Evolutionary conservation across 495 filamentous ascomycete genomes (phyloP).

Genomic region (Penicillium riverlandense): DNA sequence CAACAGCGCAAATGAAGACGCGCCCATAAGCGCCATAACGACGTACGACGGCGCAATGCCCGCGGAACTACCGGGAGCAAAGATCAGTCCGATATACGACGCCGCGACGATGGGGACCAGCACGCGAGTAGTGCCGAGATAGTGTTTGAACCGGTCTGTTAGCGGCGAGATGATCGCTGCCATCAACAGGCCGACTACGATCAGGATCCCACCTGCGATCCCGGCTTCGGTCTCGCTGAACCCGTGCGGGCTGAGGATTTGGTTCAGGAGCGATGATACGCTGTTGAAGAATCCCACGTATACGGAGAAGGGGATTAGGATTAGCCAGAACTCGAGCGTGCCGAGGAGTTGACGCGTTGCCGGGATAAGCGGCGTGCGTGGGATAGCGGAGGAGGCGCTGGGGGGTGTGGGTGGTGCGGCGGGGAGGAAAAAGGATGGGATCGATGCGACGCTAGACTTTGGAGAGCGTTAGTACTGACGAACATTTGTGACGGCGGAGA

Average conservation of each 20-base stretch:
- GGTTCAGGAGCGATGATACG: conserved; percentile 80
- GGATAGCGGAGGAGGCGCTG: conserved; percentile 41
- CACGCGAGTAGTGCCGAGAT: conserved; percentile 65
- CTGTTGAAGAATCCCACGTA: conserved; percentile 94
- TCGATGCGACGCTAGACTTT: conserved; percentile 59
- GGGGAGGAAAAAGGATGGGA: conserved; percentile 86
- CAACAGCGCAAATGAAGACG: conserved; percentile 69
- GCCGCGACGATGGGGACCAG: conserved; percentile 68
- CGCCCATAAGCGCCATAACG: conserved; percentile 64
- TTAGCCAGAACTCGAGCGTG: conserved; percentile 67
- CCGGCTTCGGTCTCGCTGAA: conserved; percentile 78
- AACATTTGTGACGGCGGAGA: background rate
- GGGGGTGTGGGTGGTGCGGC: conserved; percentile 68
- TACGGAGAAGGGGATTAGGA: conserved; percentile 67
- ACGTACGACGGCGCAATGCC: conserved; percentile 62
- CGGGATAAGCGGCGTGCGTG: conserved; percentile 44
- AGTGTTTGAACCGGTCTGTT: conserved; percentile 77
- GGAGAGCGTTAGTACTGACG: conserved; percentile 7
- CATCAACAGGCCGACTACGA: conserved; percentile 74
- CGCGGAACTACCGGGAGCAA: conserved; percentile 63
- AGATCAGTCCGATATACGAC: conserved; percentile 71
- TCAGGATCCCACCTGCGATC: conserved; percentile 83
- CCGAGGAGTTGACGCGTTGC: conserved; percentile 36
- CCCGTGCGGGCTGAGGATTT: conserved; percentile 77
- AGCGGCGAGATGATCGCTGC: conserved; percentile 73